Evolutionary conservation across 1,139 yeast species (phyloP).

Genomic region (Meyerozyma elateridarum): DNA sequence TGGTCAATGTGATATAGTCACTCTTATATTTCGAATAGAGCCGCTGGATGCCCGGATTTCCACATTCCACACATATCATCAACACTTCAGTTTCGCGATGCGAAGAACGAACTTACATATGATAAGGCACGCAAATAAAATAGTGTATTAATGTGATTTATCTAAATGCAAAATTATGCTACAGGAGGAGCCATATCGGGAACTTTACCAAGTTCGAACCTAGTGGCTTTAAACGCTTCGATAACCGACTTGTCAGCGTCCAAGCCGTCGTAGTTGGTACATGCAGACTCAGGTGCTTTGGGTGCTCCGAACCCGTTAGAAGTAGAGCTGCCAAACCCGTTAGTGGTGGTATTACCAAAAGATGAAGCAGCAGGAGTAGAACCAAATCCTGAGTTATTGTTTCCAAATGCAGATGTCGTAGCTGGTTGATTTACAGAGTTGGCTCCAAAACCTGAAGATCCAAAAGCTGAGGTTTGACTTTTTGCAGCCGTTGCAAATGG

Average conservation of each 20-base stretch:
- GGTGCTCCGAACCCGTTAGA: constrained; percentile 7
- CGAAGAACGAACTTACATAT: neutral
- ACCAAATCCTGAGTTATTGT: constrained; percentile 12
- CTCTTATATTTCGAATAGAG: constrained; percentile 72
- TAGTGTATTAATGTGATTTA: too few relatives aligned
- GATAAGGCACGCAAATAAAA: neutral
- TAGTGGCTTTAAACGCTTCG: constrained; percentile 45
- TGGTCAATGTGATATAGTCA: constrained; percentile 74
- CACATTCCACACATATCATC: constrained; percentile 92
- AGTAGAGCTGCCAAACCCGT: constrained; percentile 11
- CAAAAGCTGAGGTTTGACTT: neutral
- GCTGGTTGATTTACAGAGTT: too few relatives aligned
- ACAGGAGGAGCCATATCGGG: constrained; percentile 81
- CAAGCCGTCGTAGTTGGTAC: constrained; percentile 18
- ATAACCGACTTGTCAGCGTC: constrained; percentile 40
- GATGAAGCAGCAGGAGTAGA: constrained; percentile 7
- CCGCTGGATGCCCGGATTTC: constrained; percentile 50
- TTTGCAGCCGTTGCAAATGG: neutral
- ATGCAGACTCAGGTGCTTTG: too few relatives aligned
- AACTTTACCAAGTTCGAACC: constrained; percentile 59
- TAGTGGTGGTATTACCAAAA: constrained; percentile 6
- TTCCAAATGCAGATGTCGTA: too few relatives aligned
- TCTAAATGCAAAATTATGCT: neutral
- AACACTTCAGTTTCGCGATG: neutral
- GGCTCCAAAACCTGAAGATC: constrained; percentile 9